Evolutionary conservation across 2,329 filamentous ascomycete genomes (phyloP), one percentile per base, ranked within the genome.

Genomic region (Exophiala sideris): DNA sequence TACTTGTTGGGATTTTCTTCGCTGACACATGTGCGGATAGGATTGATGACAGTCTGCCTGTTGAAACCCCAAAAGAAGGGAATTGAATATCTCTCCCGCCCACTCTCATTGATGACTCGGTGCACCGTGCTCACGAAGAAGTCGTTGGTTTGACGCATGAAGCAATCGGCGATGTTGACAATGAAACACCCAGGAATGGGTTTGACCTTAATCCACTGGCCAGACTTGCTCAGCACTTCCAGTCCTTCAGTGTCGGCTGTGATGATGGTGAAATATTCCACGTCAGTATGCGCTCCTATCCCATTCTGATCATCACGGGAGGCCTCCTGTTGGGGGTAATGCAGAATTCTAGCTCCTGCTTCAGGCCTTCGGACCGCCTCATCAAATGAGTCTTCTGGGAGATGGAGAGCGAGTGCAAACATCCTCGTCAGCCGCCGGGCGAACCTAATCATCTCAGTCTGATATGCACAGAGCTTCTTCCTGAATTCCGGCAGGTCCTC

Each of bases 231-330:
- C 9, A 78, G 64, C 0, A 78, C 74, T 54, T 78, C 73, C 3
- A 78, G 64, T 0, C 75, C 75, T 0, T 64, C 64, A 2, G 66
- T 52, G 45, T 77, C 75, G 44, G 77, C 75, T 10, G 73, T 70
- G 2, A 79, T 67, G 50, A 77, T 76, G 1, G 76, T 79, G 54
- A 79, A 74, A 49, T 75, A 75, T 42, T 76, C 71, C 24, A 77
- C 73, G 54, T 79, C 76, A 3, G 76, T 79, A 51, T 79, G 76
- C 0, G 76, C 70, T 10, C 71, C 71, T 36, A 73, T 72, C 3
- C 73, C 73, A 50, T 73, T 68, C 6, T 68, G 65, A 18, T 76
- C 67, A 21, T 65, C 62, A 12, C 53, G 50, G 34, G 58, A 46
- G 11, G 57, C 49, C 3, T 66, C 45, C 21, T 70, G 69, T 18